Evolutionary conservation across 345 rosid genomes (phyloP).

Genomic region (Erucastrum elatum): DNA sequence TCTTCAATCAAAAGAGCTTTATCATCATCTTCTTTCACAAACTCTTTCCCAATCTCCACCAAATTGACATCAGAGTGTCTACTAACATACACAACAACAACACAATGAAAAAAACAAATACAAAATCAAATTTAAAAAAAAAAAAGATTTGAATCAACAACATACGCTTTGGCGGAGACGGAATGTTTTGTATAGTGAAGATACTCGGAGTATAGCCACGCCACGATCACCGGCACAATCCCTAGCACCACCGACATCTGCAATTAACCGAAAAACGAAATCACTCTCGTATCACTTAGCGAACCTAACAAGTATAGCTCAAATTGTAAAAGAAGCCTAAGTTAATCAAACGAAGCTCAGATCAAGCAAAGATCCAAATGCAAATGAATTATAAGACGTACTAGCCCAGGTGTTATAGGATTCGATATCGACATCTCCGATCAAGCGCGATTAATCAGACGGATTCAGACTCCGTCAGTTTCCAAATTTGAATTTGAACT

Average conservation of each 20-base stretch:
- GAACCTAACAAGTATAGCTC: background rate
- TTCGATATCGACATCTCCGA: slow-evolving; percentile 49
- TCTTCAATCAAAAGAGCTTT: slow-evolving; percentile 79
- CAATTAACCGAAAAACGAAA: slow-evolving; percentile 1
- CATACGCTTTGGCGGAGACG: slow-evolving; percentile 64
- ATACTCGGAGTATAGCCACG: slow-evolving; percentile 85
- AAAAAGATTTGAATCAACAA: slow-evolving; percentile 9
- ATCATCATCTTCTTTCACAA: slow-evolving; percentile 67
- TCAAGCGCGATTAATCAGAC: no score
- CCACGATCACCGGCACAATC: slow-evolving; percentile 58
- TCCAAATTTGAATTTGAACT: no score
- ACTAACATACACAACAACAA: slow-evolving; percentile 39
- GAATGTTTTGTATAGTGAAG: slow-evolving; percentile 62
- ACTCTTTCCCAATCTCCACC: slow-evolving; percentile 58
- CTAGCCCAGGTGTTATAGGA: slow-evolving; percentile 80
- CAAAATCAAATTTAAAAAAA: background rate
- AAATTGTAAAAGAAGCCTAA: background rate
- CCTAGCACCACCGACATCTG: slow-evolving; percentile 85
- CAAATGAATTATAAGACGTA: slow-evolving; percentile 30
- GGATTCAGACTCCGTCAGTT: no score
- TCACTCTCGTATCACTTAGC: slow-evolving; percentile 18
- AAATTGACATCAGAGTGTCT: slow-evolving; percentile 79
- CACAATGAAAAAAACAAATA: background rate
- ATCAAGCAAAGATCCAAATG: slow-evolving; percentile 25
- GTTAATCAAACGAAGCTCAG: background rate